Evolutionary conservation across 495 filamentous ascomycete species (phyloP).

Genomic region (Penicillium verhagenii): DNA sequence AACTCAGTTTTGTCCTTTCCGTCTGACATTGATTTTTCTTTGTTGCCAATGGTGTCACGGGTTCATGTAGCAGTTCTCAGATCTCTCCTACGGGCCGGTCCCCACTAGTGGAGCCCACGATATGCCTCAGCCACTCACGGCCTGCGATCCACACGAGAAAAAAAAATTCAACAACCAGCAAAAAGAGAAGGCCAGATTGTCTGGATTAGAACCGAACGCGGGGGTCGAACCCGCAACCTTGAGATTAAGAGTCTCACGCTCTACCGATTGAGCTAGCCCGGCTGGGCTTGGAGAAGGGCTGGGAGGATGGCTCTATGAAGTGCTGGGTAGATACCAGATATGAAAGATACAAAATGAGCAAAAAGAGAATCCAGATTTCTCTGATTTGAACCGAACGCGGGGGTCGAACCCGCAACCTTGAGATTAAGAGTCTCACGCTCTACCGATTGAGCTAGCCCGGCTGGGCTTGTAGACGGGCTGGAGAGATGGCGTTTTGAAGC

Average conservation of each 20-base stretch:
- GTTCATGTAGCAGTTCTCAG: neutral
- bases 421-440: constrained; percentile 63
- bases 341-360: neutral
- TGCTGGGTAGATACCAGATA: neutral
- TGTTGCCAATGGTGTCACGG: neutral
- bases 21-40: neutral
- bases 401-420: constrained; percentile 60
- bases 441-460: constrained; percentile 60
- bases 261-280: constrained; percentile 60
- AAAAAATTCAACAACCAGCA: constrained; percentile 17
- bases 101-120: constrained; percentile 12
- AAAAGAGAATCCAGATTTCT: neutral
- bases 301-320: neutral
- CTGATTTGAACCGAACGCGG: constrained; percentile 51
- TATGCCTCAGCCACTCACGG: constrained; percentile 13
- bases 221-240: constrained; percentile 60
- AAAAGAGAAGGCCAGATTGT: constrained; percentile 18
- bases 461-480: constrained; percentile 16
- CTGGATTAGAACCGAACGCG: constrained; percentile 49
- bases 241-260: constrained; percentile 63
- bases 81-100: neutral
- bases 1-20: neutral
- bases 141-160: neutral
- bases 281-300: constrained; percentile 28
- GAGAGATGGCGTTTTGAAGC: too few relatives aligned